Evolutionary conservation across 2,329 filamentous ascomycete genomes (phyloP).

Genomic region (Paramyrothecium sp.): DNA sequence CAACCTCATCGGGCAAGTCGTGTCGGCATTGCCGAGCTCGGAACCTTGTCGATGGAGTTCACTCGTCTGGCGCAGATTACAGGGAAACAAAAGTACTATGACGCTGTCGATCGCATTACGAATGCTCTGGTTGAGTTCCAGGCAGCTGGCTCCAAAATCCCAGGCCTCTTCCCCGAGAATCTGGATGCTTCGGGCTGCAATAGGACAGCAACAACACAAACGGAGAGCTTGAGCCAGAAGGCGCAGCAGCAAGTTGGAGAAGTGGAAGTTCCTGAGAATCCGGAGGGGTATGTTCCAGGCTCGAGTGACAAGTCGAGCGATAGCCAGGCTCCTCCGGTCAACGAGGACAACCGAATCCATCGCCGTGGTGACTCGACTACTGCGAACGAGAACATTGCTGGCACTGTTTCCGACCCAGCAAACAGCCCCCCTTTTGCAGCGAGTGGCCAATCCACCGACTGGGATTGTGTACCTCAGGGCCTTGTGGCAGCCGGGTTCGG

Average conservation of each 20-base stretch:
- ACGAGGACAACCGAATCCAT: constrained; percentile 6
- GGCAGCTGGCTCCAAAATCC: constrained; percentile 63
- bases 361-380: background rate
- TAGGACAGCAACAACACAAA: constrained; percentile 39
- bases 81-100: constrained; percentile 78
- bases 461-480: constrained; percentile 59
- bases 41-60: constrained; percentile 83
- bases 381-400: background rate
- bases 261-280: constrained; percentile 21
- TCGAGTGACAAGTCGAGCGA: background rate
- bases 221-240: constrained; percentile 27
- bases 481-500: constrained; percentile 47
- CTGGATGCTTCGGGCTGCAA: constrained; percentile 82
- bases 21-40: constrained; percentile 69
- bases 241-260: constrained; percentile 34
- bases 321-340: background rate
- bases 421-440: constrained; percentile 28
- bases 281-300: constrained; percentile 21
- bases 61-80: constrained; percentile 86
- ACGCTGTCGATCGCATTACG: constrained; percentile 83
- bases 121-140: constrained; percentile 76
- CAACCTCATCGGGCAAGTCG: constrained; percentile 61
- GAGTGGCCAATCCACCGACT: constrained; percentile 30
- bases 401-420: constrained; percentile 1
- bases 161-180: constrained; percentile 76